Base-by-base conservation (phyloP, 305 asterid species). In the Fraxinus albicans region DNA sequence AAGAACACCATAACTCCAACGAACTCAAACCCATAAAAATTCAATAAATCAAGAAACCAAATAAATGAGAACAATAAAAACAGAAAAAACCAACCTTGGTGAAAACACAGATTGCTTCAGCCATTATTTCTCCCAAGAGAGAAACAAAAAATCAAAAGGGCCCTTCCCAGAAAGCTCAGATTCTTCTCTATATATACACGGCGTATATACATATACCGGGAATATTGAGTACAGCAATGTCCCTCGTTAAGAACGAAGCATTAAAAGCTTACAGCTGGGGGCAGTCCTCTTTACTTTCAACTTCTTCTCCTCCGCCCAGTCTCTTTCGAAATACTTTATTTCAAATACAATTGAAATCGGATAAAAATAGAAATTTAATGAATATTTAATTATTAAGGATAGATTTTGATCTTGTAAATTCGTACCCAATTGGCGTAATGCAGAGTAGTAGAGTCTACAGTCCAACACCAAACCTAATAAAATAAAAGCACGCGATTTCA, bases 81-180 rank as follows among this genome's bases (percentile, higher is more conserved):
- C 27, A 25, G 8, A 40, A 40, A 70, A 33, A 70, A 70, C 42
- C 42, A 70, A 70, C 76, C 76, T 70, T 70, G 23, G 40, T 29
- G 23, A 70, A 70, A 35, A 70, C 76, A 70, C 40, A 70, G 21
- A 70, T 70, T 70, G 76, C 76, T 70, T 70, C 76, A 1, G 76
- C 76, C 76, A 70, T 70, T 70, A 31, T 70, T 70, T 70, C 76
- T 31, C 76, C 76, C 38, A 33, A 70, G 76, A 33, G 29, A 70
- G 76, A 70, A 70, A 70, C 21, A 4, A 70, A 29, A 69, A 31
- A 70, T 29, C 10, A 29, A 4, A 29, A 70, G 42, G 76, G 76
- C 9, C 29, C 42, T 70, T 70, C 42, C 25, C 40, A 70, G 42
- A 70, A 31, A 12, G 4, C 42, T 70, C 12, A 31, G 76, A 15